These are phyloP conservation scores for Tardiomyces depauwii DNA, from an alignment of 1,139 yeast species.

Conservation along the genomic window DNA sequence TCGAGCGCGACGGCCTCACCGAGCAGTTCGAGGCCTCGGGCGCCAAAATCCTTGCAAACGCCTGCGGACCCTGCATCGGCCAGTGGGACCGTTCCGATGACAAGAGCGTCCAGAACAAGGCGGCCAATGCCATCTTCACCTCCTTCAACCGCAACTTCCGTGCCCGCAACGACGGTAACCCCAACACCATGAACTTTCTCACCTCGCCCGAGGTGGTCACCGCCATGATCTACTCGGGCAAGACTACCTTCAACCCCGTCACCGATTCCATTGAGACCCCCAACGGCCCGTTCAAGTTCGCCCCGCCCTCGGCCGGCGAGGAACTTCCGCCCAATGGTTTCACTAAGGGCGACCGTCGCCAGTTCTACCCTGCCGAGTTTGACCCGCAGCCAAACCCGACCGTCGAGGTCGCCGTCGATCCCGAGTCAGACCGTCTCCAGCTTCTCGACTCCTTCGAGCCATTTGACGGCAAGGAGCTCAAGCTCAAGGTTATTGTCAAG, in stretches of 20 bases:
- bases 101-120: conserved; percentile 44
- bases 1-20: conserved; percentile 86
- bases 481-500: conserved; percentile 66
- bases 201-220: conserved; percentile 97
- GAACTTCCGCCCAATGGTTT: conserved; percentile 82
- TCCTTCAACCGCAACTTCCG: conserved; percentile 95
- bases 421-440: conserved; percentile 72
- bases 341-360: conserved; percentile 58
- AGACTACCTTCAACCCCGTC: conserved; percentile 77
- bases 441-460: conserved; percentile 78
- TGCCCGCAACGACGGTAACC: conserved; percentile 96
- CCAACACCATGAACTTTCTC: conserved; percentile 91
- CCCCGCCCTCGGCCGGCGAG: conserved; percentile 65
- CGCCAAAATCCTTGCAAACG: conserved; percentile 87
- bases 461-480: conserved; percentile 76
- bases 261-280: conserved; percentile 59
- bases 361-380: conserved; percentile 56
- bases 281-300: conserved; percentile 65
- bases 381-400: conserved; percentile 64
- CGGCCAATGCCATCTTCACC: conserved; percentile 71
- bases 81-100: conserved; percentile 78
- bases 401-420: conserved; percentile 61
- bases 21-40: conserved; percentile 74
- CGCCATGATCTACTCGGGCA: conserved; percentile 91
- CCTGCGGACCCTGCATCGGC: conserved; percentile 99